Evolutionary conservation across 2,329 filamentous ascomycete species (phyloP), one percentile per base, ranked within the genome.

Genomic region (Neopestalotiopsis rosae): DNA sequence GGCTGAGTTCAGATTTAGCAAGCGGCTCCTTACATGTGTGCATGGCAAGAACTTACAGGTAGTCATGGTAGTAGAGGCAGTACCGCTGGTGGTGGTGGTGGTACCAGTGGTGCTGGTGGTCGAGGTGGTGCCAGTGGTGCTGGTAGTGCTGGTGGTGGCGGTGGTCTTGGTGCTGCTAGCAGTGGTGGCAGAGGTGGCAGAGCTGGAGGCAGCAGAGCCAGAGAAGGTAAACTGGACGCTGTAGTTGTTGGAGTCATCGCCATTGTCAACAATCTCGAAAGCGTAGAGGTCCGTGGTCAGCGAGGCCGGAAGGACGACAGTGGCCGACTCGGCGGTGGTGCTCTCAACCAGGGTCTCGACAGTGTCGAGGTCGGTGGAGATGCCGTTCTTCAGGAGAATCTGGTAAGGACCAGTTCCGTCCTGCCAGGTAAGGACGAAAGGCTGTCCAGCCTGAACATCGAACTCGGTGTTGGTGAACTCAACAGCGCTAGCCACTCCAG

Each of bases 351-450:
- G 74, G 58, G 73, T 72, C 67, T 71, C 13, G 67, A 84, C 79
- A 49, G 74, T 73, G 58, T 77, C 65, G 52, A 87, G 79, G 75
- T 81, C 70, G 49, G 66, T 70, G 10, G 74, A 59, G n/a, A 75
- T 45, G 59, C 85, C 85, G 34, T 76, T 75, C 76, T 82, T 79
- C 65, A 87, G 75, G 20, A 68, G 75, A 65, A 87, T 75, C 68
- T 80, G 83, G 69, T 85, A 83, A 13, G 81, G 77, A 52, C 83
- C 83, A 4, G 70, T 66, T 42, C 80, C 81, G 34, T 77, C 78
- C 64, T 70, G 42, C 84, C 84, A 87, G 65, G 76, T 83, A 69
- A 87, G 77, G 67, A 76, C 79, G 76, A 85, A 86, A 65, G 82
- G 74, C 74, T 77, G 38, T 70, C 81, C 83, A 68, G 79, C 78